Evolutionary conservation across 202 grass and related monocot species (phyloP).

Genomic region (Carex arenaria): DNA sequence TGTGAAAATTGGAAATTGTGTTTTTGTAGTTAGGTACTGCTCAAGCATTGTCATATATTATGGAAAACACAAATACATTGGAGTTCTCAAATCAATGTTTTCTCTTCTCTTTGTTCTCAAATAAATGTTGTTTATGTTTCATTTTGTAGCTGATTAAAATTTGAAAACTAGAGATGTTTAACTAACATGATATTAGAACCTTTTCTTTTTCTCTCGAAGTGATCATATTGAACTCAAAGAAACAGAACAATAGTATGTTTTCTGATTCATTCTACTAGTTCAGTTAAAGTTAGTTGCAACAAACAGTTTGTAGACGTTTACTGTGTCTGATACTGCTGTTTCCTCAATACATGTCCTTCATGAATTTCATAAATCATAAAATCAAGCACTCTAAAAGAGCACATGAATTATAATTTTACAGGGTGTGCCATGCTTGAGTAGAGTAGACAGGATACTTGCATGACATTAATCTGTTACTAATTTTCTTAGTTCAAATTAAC

Average conservation of each 20-base stretch:
- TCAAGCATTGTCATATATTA: not conserved
- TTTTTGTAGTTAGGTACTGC: not conserved
- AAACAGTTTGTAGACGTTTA: no score
- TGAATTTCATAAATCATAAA: not conserved
- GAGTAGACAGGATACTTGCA: not conserved
- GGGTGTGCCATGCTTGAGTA: not conserved
- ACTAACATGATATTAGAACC: no score
- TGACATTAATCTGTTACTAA: not conserved
- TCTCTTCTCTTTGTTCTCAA: no score
- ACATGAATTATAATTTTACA: not conserved
- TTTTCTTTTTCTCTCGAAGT: not conserved
- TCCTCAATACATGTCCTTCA: no score
- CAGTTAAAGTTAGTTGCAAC: no score
- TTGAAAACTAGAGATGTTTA: not conserved
- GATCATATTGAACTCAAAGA: not conserved
- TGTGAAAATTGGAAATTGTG: not conserved
- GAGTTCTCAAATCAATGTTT: no score
- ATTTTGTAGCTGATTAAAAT: not conserved
- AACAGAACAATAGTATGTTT: no score
- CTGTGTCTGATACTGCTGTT: no score
- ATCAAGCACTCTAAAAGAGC: not conserved
- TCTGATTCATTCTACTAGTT: no score
- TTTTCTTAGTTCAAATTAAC: not conserved
- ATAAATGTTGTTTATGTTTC: not conserved
- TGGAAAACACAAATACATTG: not conserved